A percentile compares a stretch with the other conserved stretches of the same genome.
phyloP scores from a whole-genome alignment of 1,284 basidiomycete species.

The Phellinidium pouzarii region DNA sequence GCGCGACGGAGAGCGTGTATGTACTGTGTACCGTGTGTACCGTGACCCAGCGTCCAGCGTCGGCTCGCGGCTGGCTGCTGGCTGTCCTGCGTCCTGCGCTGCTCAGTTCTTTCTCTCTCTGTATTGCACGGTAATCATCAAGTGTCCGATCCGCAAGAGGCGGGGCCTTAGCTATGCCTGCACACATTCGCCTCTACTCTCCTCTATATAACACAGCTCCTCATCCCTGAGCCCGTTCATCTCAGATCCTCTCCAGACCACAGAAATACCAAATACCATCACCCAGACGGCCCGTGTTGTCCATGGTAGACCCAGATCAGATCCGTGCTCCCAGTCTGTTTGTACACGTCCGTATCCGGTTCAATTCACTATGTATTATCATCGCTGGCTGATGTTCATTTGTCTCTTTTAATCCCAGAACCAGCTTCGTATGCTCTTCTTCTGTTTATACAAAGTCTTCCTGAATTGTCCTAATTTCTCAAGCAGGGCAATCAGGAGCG shows the following conservation, averaged over 20 bases:
- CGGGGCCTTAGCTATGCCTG: constrained; percentile 9
- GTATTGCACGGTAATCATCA: constrained; percentile 2
- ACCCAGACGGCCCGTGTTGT: background rate
- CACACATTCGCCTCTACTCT: too few relatives aligned
- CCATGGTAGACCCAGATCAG: background rate
- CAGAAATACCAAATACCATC: too few relatives aligned
- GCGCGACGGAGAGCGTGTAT: too few relatives aligned
- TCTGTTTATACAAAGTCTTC: background rate
- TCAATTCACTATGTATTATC: background rate
- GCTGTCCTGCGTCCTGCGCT: background rate
- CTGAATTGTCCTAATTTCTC: background rate
- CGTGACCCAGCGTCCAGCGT: too few relatives aligned
- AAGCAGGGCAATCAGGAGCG: background rate
- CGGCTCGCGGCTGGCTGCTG: too few relatives aligned
- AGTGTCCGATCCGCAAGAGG: constrained; percentile 3
- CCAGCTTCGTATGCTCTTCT: background rate
- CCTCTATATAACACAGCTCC: too few relatives aligned
- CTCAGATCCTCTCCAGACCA: too few relatives aligned
- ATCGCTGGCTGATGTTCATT: background rate
- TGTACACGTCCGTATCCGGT: background rate
- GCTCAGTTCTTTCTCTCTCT: background rate
- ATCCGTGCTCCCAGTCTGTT: background rate
- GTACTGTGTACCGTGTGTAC: too few relatives aligned
- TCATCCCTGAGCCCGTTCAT: background rate
- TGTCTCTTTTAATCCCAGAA: background rate